Percentiles rank a stretch among this genome's conserved stretches.
Conservation (phyloP, 1,284 basidiomycete species). For the Kwoniella shivajii region DNA sequence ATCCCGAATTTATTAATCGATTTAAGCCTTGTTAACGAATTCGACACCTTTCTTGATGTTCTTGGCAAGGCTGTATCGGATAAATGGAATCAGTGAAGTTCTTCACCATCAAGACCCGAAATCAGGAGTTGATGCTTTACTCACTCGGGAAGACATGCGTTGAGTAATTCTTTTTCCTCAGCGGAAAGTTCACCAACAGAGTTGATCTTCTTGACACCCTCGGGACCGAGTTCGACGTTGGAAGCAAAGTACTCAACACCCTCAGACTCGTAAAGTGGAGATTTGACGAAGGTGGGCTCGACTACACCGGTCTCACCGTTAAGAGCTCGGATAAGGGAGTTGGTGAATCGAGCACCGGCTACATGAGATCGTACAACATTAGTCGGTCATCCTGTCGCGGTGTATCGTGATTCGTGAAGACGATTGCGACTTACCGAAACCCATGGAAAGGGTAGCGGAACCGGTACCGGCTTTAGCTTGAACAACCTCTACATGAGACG, state of each 20-base stretch:
- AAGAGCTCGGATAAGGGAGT: slow-evolving; percentile 77
- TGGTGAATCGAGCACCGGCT: slow-evolving; percentile 79
- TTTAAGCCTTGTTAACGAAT: slow-evolving; percentile 60
- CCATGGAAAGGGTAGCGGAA: slow-evolving; percentile 76
- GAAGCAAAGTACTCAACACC: slow-evolving; percentile 83
- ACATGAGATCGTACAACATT: no score
- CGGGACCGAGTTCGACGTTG: slow-evolving; percentile 76
- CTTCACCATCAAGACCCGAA: neutral
- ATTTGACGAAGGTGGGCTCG: slow-evolving; percentile 81
- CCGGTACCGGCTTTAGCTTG: slow-evolving; percentile 48
- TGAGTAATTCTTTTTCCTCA: slow-evolving; percentile 82
- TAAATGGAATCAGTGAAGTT: slow-evolving; percentile 2
- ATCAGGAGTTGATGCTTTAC: slow-evolving; percentile 9
- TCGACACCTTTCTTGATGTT: slow-evolving; percentile 93
- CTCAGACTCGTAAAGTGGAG: slow-evolving; percentile 72
- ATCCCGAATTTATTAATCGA: neutral
- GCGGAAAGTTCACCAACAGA: slow-evolving; percentile 73
- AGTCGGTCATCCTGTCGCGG: no score
- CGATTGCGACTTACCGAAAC: slow-evolving; percentile 62
- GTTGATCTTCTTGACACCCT: slow-evolving; percentile 89
- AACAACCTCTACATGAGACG: slow-evolving; percentile 64
- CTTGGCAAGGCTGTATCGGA: slow-evolving; percentile 68
- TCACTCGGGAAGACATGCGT: slow-evolving; percentile 79
- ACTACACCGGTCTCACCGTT: slow-evolving; percentile 85
- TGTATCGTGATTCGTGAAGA: neutral